phyloP scores from a whole-genome alignment of 768 basidiomycete species.

The Pilatotrama ljubarskyi region DNA sequence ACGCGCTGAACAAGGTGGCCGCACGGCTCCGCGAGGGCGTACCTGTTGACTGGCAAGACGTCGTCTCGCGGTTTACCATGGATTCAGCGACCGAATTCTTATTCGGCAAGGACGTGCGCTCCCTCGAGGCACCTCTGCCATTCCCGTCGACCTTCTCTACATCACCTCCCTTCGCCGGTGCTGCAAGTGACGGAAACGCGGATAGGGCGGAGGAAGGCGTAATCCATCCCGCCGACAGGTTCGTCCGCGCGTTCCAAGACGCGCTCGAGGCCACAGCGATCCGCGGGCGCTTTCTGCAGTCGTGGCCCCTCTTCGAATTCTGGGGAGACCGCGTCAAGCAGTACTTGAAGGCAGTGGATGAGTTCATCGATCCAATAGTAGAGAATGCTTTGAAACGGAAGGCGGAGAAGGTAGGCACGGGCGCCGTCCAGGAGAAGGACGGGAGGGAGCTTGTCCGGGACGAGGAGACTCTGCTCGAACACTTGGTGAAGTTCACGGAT shows the following conservation, averaged over 20 bases:
- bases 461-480: slow-evolving; percentile 38
- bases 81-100: slow-evolving; percentile 36
- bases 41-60: slow-evolving; percentile 46
- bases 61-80: slow-evolving; percentile 29
- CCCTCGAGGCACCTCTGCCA: slow-evolving; percentile 25
- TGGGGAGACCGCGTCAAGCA: slow-evolving; percentile 47
- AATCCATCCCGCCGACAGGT: slow-evolving; percentile 26
- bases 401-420: slow-evolving; percentile 29
- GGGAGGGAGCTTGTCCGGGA: slow-evolving; percentile 24
- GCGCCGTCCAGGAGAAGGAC: not conserved
- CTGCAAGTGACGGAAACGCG: not conserved
- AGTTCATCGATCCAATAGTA: slow-evolving; percentile 55
- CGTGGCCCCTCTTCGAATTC: slow-evolving; percentile 57
- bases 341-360: slow-evolving; percentile 48
- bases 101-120: slow-evolving; percentile 31
- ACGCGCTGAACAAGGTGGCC: slow-evolving; percentile 45
- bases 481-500: slow-evolving; percentile 55
- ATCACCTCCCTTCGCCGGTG: not conserved
- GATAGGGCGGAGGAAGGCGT: not conserved
- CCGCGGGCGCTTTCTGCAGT: slow-evolving; percentile 41
- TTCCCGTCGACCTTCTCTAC: slow-evolving; percentile 15
- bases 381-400: slow-evolving; percentile 42
- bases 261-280: slow-evolving; percentile 45
- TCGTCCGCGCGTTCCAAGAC: slow-evolving; percentile 50
- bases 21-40: slow-evolving; percentile 45